Evolutionary conservation across 2,329 filamentous ascomycete genomes (phyloP), one percentile per base, ranked within the genome.

Genomic region (Neopestalotiopsis rosae): DNA sequence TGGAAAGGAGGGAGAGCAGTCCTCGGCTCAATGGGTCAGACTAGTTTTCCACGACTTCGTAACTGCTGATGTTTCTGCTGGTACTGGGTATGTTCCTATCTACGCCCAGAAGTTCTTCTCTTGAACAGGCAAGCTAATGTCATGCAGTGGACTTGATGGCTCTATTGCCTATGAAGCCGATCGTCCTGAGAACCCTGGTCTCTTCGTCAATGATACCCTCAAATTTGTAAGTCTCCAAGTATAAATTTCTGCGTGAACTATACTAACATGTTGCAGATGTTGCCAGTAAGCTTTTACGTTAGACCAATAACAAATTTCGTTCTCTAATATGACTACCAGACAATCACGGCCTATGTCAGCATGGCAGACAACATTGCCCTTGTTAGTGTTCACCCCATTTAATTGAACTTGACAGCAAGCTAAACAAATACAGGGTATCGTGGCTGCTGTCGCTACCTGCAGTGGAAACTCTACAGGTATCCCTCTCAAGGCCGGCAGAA

Each of bases 331-430:
- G 28, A 20, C 1, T 1, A 7, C n/a, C 40, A 65, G 62, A 66
- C 64, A 4, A 66, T 66, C 34, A 66, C 42, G 6, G 64, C 64
- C 28, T 66, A 66, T 40, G 7, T 66, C 5, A 42, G 64, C 32
- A 66, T 66, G 64, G 64, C 64, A 58, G 64, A 66, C 17, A 66
- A 66, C 64, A 66, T 66, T 9, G 64, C 64, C 9, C 13, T 66
- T 10, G 64, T 66, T 10, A 58, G 64, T 58, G 10, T 10, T 13
- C 1, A 38, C 13, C 1, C 9, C 34, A 38, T 7, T 34, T 5
- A 6, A 14, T 20, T 7, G 4, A 30, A 32, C 2, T 49, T 1
- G 34, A 28, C 40, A 49, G 30, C 3, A 10, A 1, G 62, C 62
- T 65, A 14, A 65, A 42, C 14, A 20, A n/a, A 0, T 9, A 14